Percentiles rank a stretch among this genome's conserved stretches.
These are phyloP conservation scores for Boehmeria nivea DNA, from an alignment of 306 rosid genomes.

Conservation along the genomic window DNA sequence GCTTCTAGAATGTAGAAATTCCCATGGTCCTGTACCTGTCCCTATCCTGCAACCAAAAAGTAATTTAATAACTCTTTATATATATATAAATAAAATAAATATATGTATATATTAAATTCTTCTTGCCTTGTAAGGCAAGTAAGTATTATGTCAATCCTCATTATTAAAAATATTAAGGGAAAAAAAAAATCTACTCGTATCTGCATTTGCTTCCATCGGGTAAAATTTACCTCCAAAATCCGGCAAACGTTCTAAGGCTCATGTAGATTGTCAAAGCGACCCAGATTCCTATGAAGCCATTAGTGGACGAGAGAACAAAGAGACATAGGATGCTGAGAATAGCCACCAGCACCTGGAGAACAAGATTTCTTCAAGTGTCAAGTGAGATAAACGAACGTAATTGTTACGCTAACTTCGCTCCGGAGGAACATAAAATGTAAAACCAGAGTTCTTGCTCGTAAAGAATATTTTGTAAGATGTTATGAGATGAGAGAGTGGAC, in stretches of 20 bases:
- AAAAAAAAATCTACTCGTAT: no score
- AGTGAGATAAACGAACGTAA: no score
- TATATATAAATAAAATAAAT: not conserved
- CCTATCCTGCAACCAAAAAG: slow-evolving; percentile 61
- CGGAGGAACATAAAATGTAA: no score
- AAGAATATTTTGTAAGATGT: no score
- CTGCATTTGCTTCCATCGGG: no score
- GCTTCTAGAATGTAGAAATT: slow-evolving; percentile 41
- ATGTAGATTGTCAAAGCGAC: slow-evolving; percentile 78
- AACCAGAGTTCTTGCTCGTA: no score
- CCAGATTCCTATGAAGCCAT: slow-evolving; percentile 90
- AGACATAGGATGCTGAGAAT: slow-evolving; percentile 64
- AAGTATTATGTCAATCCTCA: not conserved
- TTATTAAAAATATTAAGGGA: no score
- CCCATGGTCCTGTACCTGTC: slow-evolving; percentile 95
- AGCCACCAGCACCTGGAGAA: slow-evolving; percentile 72
- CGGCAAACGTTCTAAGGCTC: slow-evolving; percentile 78
- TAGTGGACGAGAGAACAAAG: slow-evolving; percentile 57
- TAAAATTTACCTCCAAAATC: slow-evolving; percentile 70
- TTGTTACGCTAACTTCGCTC: no score
- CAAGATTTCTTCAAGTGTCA: not conserved
- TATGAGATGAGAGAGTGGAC: slow-evolving; percentile 24
- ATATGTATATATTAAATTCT: no score
- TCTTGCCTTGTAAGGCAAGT: not conserved
- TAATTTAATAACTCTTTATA: no score